Conservation (phyloP, 179 eudicot genomes). For the Spergularia azorica region DNA sequence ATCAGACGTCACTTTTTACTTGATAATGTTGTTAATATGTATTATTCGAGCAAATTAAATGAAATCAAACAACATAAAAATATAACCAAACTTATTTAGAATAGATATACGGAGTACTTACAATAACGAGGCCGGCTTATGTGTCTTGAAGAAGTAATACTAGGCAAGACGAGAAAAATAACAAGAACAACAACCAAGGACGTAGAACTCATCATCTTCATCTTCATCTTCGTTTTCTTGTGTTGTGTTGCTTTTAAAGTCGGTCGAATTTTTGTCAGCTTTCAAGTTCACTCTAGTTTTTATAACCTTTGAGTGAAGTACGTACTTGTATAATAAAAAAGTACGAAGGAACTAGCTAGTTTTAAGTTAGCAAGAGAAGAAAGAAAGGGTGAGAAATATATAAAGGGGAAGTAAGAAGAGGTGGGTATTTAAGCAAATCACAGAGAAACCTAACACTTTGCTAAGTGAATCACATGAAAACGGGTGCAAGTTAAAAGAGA, state of each 20-base stretch:
- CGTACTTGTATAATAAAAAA: neutral
- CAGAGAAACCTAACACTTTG: slow-evolving; percentile 37
- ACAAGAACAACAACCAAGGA: slow-evolving; percentile 26
- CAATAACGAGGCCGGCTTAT: slow-evolving; percentile 37
- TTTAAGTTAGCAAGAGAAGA: neutral
- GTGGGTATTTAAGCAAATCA: slow-evolving; percentile 66
- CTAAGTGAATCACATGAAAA: slow-evolving; percentile 53
- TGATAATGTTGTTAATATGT: too few relatives aligned
- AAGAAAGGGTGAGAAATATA: slow-evolving; percentile 7
- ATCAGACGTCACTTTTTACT: too few relatives aligned
- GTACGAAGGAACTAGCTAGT: neutral
- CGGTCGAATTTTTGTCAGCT: neutral
- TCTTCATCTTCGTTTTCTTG: neutral
- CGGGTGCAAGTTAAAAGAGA: slow-evolving; percentile 5
- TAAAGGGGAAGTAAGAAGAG: slow-evolving; percentile 22
- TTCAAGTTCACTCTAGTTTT: neutral
- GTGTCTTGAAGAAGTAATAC: slow-evolving; percentile 41
- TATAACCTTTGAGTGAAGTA: neutral
- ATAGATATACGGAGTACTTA: slow-evolving; percentile 23
- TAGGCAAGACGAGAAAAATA: slow-evolving; percentile 41
- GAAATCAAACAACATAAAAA: too few relatives aligned
- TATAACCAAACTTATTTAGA: too few relatives aligned
- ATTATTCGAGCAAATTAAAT: too few relatives aligned
- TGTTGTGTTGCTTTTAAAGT: neutral
- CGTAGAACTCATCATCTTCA: slow-evolving; percentile 29